phyloP scores from a whole-genome alignment of 2,329 filamentous ascomycete species.

The Fusarium goolgardi region DNA sequence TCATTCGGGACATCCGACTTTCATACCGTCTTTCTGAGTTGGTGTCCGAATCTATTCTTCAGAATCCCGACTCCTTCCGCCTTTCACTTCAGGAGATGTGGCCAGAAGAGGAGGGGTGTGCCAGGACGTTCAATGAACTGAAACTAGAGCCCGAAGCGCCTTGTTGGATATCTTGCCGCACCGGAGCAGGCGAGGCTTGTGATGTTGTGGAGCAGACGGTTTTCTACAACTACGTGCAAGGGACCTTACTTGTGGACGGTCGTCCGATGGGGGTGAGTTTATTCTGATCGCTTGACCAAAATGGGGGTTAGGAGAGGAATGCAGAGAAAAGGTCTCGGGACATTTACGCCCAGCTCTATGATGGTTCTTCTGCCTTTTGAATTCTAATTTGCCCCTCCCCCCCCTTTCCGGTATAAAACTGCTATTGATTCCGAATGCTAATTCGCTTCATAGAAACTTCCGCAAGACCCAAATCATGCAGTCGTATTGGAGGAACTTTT shows the following conservation, averaged over 20 bases:
- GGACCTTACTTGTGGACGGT: constrained; percentile 51
- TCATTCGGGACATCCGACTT: constrained; percentile 42
- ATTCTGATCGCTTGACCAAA: background rate
- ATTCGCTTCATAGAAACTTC: constrained; percentile 56
- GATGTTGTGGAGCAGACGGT: constrained; percentile 31
- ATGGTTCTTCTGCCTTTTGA: background rate
- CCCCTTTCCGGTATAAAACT: no score
- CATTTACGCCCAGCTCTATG: background rate
- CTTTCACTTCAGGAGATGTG: constrained; percentile 39
- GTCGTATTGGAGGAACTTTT: constrained; percentile 62
- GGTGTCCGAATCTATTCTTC: constrained; percentile 27
- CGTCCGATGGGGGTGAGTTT: constrained; percentile 44
- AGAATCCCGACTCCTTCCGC: constrained; percentile 25
- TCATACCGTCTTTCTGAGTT: constrained; percentile 27
- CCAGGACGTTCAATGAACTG: constrained; percentile 21
- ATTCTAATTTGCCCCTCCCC: background rate
- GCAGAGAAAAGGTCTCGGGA: background rate
- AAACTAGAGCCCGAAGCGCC: background rate
- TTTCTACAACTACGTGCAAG: constrained; percentile 50
- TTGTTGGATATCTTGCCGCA: constrained; percentile 37
- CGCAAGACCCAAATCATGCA: constrained; percentile 58
- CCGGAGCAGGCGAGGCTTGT: constrained; percentile 2
- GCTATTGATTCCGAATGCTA: background rate
- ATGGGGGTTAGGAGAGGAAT: no score
- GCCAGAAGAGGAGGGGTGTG: constrained; percentile 33